A percentile compares a stretch with the other conserved stretches of the same genome.
Conservation (phyloP, 2,329 filamentous ascomycete genomes). For the Parascedosporium putredinis region DNA sequence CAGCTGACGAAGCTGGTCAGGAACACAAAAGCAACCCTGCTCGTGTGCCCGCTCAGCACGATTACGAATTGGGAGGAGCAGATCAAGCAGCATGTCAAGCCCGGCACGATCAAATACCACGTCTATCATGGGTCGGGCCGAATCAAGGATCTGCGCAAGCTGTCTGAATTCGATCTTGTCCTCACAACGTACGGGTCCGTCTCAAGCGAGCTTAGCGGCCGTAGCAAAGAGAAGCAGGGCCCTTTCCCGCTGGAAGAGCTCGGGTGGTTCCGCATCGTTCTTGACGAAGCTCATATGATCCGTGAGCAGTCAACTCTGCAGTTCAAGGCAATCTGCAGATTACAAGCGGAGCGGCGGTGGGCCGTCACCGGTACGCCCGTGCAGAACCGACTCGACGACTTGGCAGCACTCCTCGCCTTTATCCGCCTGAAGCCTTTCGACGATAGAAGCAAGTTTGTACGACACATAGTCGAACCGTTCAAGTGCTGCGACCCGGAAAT, state of each 20-base stretch:
- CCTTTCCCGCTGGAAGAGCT: slow-evolving; percentile 61
- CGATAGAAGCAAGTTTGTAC: slow-evolving; percentile 62
- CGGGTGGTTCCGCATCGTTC: slow-evolving; percentile 86
- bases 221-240: slow-evolving; percentile 49
- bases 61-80: slow-evolving; percentile 93
- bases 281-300: slow-evolving; percentile 93
- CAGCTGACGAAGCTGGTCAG: slow-evolving; percentile 41
- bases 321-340: slow-evolving; percentile 72
- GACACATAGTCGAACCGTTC: slow-evolving; percentile 75
- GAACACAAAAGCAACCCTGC: slow-evolving; percentile 70
- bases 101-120: slow-evolving; percentile 57
- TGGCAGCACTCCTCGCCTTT: slow-evolving; percentile 79
- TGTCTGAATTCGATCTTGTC: slow-evolving; percentile 70
- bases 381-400: slow-evolving; percentile 85
- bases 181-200: slow-evolving; percentile 91
- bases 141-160: slow-evolving; percentile 54
- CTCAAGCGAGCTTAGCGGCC: slow-evolving; percentile 62
- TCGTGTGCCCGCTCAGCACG: slow-evolving; percentile 83
- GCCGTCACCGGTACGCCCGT: slow-evolving; percentile 95
- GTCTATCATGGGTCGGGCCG: slow-evolving; percentile 80
- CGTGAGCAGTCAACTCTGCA: slow-evolving; percentile 73
- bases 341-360: slow-evolving; percentile 79
- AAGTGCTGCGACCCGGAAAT: slow-evolving; percentile 78
- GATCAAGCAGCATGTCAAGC: slow-evolving; percentile 68
- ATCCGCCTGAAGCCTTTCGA: slow-evolving; percentile 78